Evolutionary conservation across 23 red algal genomes (phyloP).

Genomic region (Gracilaria caudata): DNA sequence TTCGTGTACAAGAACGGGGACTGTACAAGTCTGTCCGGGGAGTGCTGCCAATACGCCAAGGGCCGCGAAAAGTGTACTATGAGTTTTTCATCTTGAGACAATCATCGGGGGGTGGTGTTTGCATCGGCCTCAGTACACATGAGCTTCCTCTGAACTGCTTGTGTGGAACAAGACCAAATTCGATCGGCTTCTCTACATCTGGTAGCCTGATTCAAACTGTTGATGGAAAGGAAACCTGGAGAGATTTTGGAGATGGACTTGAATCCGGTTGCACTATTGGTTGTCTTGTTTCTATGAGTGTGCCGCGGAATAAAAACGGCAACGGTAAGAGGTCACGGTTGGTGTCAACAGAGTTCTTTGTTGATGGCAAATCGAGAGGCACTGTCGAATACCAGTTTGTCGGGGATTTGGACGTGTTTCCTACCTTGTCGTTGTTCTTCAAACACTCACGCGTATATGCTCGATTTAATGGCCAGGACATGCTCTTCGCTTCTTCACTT

Average conservation of each 20-base stretch:
- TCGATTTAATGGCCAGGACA: slow-evolving; percentile 82
- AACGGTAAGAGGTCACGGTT: slow-evolving; percentile 27
- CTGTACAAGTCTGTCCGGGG: slow-evolving; percentile 85
- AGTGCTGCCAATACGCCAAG: slow-evolving; percentile 59
- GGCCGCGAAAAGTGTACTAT: slow-evolving; percentile 67
- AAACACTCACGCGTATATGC: slow-evolving; percentile 80
- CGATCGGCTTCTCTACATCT: slow-evolving; percentile 85
- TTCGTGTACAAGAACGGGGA: slow-evolving; percentile 76
- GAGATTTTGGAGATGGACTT: slow-evolving; percentile 71
- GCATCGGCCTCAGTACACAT: slow-evolving; percentile 84
- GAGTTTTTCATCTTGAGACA: slow-evolving; percentile 83
- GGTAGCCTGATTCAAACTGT: slow-evolving; percentile 88
- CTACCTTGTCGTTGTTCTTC: slow-evolving; percentile 84
- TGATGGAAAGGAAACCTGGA: slow-evolving; percentile 95
- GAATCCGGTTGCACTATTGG: slow-evolving; percentile 79
- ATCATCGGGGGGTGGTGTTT: slow-evolving; percentile 76
- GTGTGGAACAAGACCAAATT: slow-evolving; percentile 95
- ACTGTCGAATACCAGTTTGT: slow-evolving; percentile 80
- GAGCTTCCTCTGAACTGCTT: slow-evolving; percentile 91
- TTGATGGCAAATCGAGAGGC: slow-evolving; percentile 70
- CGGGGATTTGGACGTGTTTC: slow-evolving; percentile 82
- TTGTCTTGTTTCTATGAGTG: slow-evolving; percentile 66
- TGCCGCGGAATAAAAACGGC: not conserved
- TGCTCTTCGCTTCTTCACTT: slow-evolving; percentile 72
- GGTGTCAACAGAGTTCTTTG: slow-evolving; percentile 63